Percentiles rank a stretch among this genome's conserved stretches.
These are phyloP conservation scores for Plasmopara viticola DNA, from an alignment of 352 stramenopile genomes.

Conservation along the genomic window DNA sequence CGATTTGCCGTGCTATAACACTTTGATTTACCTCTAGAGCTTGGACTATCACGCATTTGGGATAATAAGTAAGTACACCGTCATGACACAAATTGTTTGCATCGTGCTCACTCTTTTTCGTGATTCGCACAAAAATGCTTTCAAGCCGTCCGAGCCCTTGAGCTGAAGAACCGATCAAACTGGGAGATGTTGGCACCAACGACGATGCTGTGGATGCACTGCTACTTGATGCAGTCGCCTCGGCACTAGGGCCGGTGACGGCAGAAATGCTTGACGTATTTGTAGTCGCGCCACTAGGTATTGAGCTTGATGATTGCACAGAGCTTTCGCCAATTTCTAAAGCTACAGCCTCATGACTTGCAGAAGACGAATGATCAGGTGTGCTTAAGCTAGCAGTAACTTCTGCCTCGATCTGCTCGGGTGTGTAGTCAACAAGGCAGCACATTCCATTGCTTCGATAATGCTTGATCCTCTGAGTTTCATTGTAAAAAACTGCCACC, in stretches of 20 bases:
- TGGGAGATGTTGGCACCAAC: constrained; percentile 10
- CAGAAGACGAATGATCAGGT: constrained; percentile 6
- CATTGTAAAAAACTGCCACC: constrained; percentile 29
- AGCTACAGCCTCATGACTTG: constrained; percentile 5
- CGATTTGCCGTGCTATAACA: constrained; percentile 41
- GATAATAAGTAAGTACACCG: not conserved
- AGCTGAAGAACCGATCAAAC: constrained; percentile 13
- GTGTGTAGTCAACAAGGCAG: constrained; percentile 28
- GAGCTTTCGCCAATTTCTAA: constrained; percentile 7
- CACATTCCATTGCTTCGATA: constrained; percentile 32
- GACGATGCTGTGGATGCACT: constrained; percentile 8
- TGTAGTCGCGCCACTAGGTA: constrained; percentile 3
- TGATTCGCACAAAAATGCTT: constrained; percentile 81
- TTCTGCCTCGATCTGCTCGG: constrained; percentile 24
- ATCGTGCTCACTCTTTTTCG: constrained; percentile 62
- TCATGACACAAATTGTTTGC: not conserved
- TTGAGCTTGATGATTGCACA: constrained; percentile 1
- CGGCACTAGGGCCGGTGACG: constrained; percentile 7
- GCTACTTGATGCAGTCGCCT: constrained; percentile 13
- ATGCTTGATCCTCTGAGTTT: constrained; percentile 21
- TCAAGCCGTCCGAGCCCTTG: constrained; percentile 65
- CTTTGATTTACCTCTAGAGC: constrained; percentile 64
- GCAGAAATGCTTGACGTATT: constrained; percentile 11
- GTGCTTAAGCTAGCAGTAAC: constrained; percentile 10
- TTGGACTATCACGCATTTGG: constrained; percentile 39